A percentile compares a stretch with the other conserved stretches of the same genome.
phyloP scores from a whole-genome alignment of 805 yeast genomes.

The Spathaspora arborariae region DNA sequence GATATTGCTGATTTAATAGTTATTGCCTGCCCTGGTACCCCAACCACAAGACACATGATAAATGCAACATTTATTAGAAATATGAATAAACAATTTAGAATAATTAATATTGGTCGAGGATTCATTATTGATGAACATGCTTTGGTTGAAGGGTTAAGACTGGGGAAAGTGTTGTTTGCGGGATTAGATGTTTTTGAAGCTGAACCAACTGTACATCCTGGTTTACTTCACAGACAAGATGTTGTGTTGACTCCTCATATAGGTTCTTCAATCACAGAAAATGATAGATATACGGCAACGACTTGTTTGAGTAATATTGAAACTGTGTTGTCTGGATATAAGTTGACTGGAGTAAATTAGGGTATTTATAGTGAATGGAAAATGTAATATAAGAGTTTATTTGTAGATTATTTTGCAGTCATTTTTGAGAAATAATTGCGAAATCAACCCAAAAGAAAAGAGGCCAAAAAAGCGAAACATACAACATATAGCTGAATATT shows the following conservation, averaged over 20 bases:
- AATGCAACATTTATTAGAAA: conserved; percentile 43
- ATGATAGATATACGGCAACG: conserved; percentile 47
- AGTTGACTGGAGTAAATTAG: conserved; percentile 10
- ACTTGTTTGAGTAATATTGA: conserved; percentile 55
- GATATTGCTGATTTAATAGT: conserved; percentile 55
- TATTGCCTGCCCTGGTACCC: conserved; percentile 62
- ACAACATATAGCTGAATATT: too few species aligned
- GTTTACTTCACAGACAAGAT: conserved; percentile 53
- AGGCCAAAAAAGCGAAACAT: too few species aligned
- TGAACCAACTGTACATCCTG: conserved; percentile 57
- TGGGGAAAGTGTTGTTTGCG: conserved; percentile 59
- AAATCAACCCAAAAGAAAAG: neutral
- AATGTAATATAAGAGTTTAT: neutral
- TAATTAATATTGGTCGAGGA: conserved; percentile 79
- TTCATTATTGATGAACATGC: conserved; percentile 62
- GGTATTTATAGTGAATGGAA: neutral
- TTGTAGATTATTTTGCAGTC: neutral
- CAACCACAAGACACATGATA: conserved; percentile 53
- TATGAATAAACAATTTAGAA: conserved; percentile 52
- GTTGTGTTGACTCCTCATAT: conserved; percentile 68
- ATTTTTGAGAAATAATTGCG: neutral
- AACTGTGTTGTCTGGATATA: conserved; percentile 22
- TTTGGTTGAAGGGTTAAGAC: conserved; percentile 52
- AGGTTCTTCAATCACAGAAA: conserved; percentile 62
- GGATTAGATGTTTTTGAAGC: conserved; percentile 71